Percentiles rank a stretch among this genome's conserved stretches.
Conservation (phyloP, 2,329 filamentous ascomycete genomes). For the Aspergillus texensis region DNA sequence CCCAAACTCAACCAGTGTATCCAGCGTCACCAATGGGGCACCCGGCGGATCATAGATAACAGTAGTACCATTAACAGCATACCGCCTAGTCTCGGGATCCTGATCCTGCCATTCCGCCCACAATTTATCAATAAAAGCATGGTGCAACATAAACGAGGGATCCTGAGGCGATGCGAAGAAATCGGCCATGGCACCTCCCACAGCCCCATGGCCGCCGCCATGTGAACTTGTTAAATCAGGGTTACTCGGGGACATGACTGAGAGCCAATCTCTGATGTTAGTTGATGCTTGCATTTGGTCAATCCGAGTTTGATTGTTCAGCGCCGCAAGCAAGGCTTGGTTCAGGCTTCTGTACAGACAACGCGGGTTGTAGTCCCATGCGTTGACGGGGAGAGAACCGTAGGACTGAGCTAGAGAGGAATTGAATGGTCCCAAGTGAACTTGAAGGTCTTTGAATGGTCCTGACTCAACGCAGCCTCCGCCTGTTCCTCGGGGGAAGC, state of each 20-base stretch:
- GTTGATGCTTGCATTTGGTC: background rate
- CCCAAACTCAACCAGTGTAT: slow-evolving; percentile 24
- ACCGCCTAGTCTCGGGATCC: slow-evolving; percentile 7
- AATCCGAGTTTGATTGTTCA: background rate
- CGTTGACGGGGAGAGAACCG: slow-evolving; percentile 4
- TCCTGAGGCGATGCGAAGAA: slow-evolving; percentile 21
- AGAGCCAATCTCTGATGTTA: background rate
- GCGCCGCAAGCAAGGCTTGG: background rate
- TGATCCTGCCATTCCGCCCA: slow-evolving; percentile 34
- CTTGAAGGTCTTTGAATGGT: slow-evolving; percentile 9
- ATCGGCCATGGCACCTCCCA: slow-evolving; percentile 10
- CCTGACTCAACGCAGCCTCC: slow-evolving; percentile 13
- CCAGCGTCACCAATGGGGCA: slow-evolving; percentile 10
- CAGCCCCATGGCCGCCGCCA: slow-evolving; percentile 2
- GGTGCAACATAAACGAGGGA: slow-evolving; percentile 37
- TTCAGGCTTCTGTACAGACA: slow-evolving; percentile 13
- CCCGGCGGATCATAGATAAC: slow-evolving; percentile 9
- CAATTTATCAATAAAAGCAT: slow-evolving; percentile 32
- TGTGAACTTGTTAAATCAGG: background rate
- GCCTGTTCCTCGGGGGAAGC: background rate
- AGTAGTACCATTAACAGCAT: slow-evolving; percentile 20
- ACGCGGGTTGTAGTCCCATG: slow-evolving; percentile 13
- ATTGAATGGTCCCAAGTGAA: slow-evolving; percentile 6
- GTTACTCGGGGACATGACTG: background rate
- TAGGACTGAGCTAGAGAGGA: background rate